Conservation (phyloP, 352 stramenopile genomes). For the Pythium aristosporum region DNA sequence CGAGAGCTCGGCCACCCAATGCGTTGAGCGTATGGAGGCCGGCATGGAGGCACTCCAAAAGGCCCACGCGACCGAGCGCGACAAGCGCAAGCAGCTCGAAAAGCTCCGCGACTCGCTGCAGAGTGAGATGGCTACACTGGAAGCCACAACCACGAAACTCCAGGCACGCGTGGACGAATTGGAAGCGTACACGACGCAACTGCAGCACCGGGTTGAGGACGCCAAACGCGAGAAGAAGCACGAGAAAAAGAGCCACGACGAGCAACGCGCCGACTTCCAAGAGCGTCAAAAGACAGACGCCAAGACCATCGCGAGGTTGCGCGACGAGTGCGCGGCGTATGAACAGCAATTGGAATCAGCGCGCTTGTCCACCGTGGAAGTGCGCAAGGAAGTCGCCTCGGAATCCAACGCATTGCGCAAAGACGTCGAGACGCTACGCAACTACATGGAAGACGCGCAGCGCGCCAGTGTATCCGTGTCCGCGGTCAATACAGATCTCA, state of each 20-base stretch:
- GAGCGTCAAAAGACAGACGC: slow-evolving; percentile 42
- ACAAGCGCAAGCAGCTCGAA: slow-evolving; percentile 57
- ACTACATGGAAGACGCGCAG: slow-evolving; percentile 45
- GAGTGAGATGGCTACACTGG: slow-evolving; percentile 37
- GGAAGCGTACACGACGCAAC: slow-evolving; percentile 33
- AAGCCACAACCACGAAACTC: slow-evolving; percentile 29
- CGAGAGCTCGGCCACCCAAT: slow-evolving; percentile 46
- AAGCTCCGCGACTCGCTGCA: slow-evolving; percentile 34
- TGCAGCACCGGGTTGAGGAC: slow-evolving; percentile 51
- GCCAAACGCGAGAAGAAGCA: slow-evolving; percentile 41
- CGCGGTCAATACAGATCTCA: too few species aligned
- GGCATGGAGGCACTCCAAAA: slow-evolving; percentile 40
- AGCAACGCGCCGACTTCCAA: slow-evolving; percentile 32
- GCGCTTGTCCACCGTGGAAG: slow-evolving; percentile 18
- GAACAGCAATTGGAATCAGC: slow-evolving; percentile 35
- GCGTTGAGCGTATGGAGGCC: slow-evolving; percentile 44
- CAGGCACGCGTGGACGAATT: slow-evolving; percentile 37
- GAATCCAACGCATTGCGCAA: slow-evolving; percentile 39
- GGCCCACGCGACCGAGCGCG: slow-evolving; percentile 35
- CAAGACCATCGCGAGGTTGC: slow-evolving; percentile 39
- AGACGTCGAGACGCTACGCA: slow-evolving; percentile 43
- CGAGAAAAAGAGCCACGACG: slow-evolving; percentile 36
- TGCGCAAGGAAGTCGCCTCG: slow-evolving; percentile 26
- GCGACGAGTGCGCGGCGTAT: slow-evolving; percentile 32
- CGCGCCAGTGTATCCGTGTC: background rate